Evolutionary conservation across 129 eudicot species (phyloP), one percentile per base, ranked within the genome.

Genomic region (Escallonia herrerae): DNA sequence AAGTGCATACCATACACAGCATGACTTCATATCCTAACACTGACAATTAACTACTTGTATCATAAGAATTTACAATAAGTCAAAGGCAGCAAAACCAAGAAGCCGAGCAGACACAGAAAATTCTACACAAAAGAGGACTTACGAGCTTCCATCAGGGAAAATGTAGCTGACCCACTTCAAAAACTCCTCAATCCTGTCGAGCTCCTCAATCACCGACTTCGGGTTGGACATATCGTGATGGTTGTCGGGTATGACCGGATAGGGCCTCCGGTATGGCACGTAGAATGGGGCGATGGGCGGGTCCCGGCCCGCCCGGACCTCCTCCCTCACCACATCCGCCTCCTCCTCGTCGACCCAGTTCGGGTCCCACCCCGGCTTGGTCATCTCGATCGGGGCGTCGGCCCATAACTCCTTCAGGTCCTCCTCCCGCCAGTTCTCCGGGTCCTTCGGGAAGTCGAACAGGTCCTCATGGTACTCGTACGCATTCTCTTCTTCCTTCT

Each of bases 151-250:
- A 74, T 91, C 97, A 3, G 74, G 45, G 68, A 91, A 91, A 74
- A 91, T 80, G 69, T 56, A 87, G 86, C 97, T 91, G 48, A 79
- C 82, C 97, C 97, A 91, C 7, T 12, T 52, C 79, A 91, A 71
- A 61, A 87, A 83, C 86, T 91, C 97, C 81, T 91, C 97, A 81
- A 85, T 85, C 65, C 94, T 73, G 71, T 91, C 97, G 59, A 91
- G 74, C 66, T 87, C 97, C 61, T 91, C 89, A 54, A 91, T 79
- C 22, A 85, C 95, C 3, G 75, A 8, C 52, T 83, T 85, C 0
- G 96, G 81, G 13, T 46, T 72, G 15, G 40, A 46, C n/a, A 90
- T 75, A 71, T 85, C 91, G 39, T 52, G 43, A 65, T 87, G 80
- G 37, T 78, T 81, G 37, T 67, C 58, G 0, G 96, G 90, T 1